Conservation (phyloP, 306 rosid genomes). For the Notholithocarpus densiflorus region DNA sequence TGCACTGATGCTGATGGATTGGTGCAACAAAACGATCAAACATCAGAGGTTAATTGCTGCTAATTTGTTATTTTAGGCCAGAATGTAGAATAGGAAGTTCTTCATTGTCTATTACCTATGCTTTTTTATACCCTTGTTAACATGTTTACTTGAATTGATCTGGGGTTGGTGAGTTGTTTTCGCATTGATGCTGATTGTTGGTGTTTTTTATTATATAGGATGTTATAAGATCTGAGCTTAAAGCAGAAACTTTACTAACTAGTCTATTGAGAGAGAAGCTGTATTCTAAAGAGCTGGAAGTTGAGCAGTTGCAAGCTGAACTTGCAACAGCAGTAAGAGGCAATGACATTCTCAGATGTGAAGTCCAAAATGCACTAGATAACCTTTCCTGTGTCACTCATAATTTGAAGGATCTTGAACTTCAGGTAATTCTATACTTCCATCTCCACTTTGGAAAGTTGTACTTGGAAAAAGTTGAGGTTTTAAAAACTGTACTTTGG, state of each 20-base stretch:
- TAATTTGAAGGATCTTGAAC: conserved; percentile 73
- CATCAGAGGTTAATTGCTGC: conserved; percentile 58
- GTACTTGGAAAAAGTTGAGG: not conserved
- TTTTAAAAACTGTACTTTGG: no score
- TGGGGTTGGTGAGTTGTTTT: not conserved
- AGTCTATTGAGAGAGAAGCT: conserved; percentile 76
- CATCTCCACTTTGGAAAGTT: conserved; percentile 3
- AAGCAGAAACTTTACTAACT: conserved; percentile 77
- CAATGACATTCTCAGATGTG: conserved; percentile 68
- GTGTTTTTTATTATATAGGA: conserved; percentile 42
- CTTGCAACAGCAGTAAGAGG: conserved; percentile 93
- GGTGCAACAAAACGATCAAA: conserved; percentile 44
- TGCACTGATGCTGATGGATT: conserved; percentile 36
- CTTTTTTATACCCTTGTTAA: conserved; percentile 6
- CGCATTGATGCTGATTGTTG: not conserved
- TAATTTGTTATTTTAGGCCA: conserved; percentile 7
- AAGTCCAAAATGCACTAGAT: conserved; percentile 75
- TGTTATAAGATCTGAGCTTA: conserved; percentile 56
- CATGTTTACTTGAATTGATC: not conserved
- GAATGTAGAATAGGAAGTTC: conserved; percentile 2
- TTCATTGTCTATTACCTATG: not conserved
- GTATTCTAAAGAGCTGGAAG: conserved; percentile 76
- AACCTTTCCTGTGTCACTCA: conserved; percentile 62
- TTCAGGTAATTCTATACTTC: conserved; percentile 58
- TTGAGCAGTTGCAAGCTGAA: conserved; percentile 89